Conservation (phyloP, 352 stramenopile genomes). For the Plasmopara viticola region DNA sequence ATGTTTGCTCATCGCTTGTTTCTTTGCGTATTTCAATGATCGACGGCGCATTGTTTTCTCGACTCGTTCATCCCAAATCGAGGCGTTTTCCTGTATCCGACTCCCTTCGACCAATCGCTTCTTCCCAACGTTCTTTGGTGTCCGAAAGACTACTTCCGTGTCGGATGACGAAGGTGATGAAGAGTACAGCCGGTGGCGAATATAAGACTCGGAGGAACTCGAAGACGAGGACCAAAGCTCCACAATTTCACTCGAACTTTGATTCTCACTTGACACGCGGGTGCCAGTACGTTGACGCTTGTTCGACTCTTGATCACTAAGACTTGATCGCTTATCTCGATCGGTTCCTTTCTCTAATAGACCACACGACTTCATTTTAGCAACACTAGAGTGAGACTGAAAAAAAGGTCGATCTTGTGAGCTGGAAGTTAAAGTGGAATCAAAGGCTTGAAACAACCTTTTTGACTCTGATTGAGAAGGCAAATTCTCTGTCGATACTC, state of each 20-base stretch:
- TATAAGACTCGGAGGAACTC: slow-evolving; percentile 14
- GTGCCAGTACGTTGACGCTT: background rate
- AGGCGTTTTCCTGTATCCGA: background rate
- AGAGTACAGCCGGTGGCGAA: background rate
- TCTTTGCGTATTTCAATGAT: background rate
- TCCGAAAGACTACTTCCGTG: slow-evolving; percentile 1
- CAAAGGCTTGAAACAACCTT: slow-evolving; percentile 2
- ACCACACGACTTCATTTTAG: background rate
- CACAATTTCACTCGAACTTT: slow-evolving; percentile 9
- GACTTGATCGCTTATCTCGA: slow-evolving; percentile 1
- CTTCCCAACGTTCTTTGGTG: slow-evolving; percentile 3
- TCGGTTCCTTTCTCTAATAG: background rate
- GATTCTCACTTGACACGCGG: background rate
- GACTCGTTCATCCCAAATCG: background rate
- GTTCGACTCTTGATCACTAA: slow-evolving; percentile 1
- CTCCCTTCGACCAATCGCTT: slow-evolving; percentile 14
- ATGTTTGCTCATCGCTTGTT: background rate
- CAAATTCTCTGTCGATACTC: background rate
- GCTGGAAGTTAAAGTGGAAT: slow-evolving; percentile 4
- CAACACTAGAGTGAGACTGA: background rate
- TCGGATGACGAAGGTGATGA: slow-evolving; percentile 12
- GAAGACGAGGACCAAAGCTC: slow-evolving; percentile 21
- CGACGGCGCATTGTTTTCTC: background rate
- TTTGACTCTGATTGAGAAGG: slow-evolving; percentile 3
- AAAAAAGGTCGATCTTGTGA: background rate